Conservation (phyloP, 257 asterid species). For the Fraxinus americana region DNA sequence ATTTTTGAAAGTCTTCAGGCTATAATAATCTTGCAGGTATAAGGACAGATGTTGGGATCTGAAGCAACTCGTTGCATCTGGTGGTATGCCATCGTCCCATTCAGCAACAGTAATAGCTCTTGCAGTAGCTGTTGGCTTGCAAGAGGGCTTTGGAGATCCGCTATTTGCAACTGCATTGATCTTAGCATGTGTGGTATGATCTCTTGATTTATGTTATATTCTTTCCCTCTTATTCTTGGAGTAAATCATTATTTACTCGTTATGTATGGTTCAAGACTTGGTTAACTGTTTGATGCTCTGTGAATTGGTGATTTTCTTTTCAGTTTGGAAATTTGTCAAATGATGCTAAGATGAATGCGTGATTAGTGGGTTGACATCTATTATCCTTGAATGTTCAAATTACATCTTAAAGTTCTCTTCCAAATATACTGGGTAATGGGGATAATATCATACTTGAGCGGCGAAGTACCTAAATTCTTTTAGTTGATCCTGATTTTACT, state of each 20-base stretch:
- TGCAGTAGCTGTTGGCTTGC: conserved; percentile 77
- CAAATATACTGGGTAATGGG: background rate
- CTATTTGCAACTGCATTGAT: conserved; percentile 67
- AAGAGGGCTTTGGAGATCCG: conserved; percentile 85
- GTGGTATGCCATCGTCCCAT: conserved; percentile 99
- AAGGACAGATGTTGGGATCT: conserved; percentile 82
- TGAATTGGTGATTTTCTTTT: background rate
- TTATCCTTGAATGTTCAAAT: background rate
- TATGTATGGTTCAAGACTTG: background rate
- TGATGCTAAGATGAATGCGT: background rate
- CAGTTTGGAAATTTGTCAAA: background rate
- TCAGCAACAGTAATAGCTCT: conserved; percentile 94
- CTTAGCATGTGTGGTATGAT: conserved; percentile 85
- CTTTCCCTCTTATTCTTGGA: background rate
- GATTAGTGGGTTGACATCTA: background rate
- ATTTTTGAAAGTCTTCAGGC: conserved; percentile 23
- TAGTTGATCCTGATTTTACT: background rate
- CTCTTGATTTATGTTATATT: conserved; percentile 7
- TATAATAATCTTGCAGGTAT: conserved; percentile 72
- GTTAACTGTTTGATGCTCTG: too few relatives aligned
- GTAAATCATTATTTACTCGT: background rate
- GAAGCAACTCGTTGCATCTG: conserved; percentile 83
- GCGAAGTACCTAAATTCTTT: background rate
- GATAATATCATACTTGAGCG: too few relatives aligned
- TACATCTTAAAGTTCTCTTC: background rate